These are phyloP conservation scores for Claviceps digitariae DNA, from an alignment of 2,329 filamentous ascomycete species.

Conservation along the genomic window DNA sequence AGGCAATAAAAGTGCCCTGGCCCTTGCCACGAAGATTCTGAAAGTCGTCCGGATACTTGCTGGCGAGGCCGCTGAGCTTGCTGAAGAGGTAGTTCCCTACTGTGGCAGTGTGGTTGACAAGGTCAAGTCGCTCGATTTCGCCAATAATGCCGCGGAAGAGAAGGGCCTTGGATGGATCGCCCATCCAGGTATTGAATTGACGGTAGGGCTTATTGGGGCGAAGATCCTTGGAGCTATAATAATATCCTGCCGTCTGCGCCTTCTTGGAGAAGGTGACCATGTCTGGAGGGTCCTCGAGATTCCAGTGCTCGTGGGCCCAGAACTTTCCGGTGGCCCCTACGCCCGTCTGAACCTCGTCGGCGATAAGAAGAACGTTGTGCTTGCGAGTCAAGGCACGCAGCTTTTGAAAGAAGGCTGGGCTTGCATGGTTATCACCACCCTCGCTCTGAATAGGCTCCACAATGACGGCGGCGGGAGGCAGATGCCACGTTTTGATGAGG, in stretches of 20 bases:
- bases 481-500: constrained; percentile 64
- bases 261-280: constrained; percentile 96
- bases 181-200: constrained; percentile 98
- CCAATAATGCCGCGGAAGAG: constrained; percentile 77
- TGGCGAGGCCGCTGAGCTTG: constrained; percentile 52
- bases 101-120: constrained; percentile 66
- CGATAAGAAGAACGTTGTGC: constrained; percentile 71
- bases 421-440: constrained; percentile 89
- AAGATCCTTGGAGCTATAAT: constrained; percentile 68
- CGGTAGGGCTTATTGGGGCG: constrained; percentile 87
- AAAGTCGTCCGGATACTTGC: constrained; percentile 64
- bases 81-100: constrained; percentile 68
- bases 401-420: constrained; percentile 72
- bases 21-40: constrained; percentile 76
- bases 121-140: constrained; percentile 61
- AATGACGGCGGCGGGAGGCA: constrained; percentile 67
- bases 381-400: constrained; percentile 67
- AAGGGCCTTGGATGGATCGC: constrained; percentile 71
- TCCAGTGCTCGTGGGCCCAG: constrained; percentile 96
- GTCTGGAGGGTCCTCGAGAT: constrained; percentile 64
- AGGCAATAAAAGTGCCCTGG: constrained; percentile 85
- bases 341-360: constrained; percentile 89
- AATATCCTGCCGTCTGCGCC: constrained; percentile 87
- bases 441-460: constrained; percentile 90
- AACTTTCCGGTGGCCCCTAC: constrained; percentile 87